These are phyloP conservation scores for Trichoderma koningii DNA, from an alignment of 2,329 filamentous ascomycete species.

Conservation along the genomic window DNA sequence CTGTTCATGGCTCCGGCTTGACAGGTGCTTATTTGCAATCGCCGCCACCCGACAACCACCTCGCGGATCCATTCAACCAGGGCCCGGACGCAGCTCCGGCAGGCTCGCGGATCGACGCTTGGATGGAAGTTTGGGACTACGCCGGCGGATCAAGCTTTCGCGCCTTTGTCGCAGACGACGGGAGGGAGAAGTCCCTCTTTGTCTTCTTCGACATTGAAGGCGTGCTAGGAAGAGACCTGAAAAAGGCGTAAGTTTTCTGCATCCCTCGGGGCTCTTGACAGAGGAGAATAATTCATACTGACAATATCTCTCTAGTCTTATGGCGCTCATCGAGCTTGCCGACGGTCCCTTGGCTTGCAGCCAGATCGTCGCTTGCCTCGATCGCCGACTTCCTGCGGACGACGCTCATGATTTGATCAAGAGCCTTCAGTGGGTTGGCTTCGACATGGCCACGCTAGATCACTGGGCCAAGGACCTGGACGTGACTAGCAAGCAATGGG, in stretches of 20 bases:
- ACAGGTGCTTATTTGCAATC: constrained; percentile 68
- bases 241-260: constrained; percentile 70
- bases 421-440: constrained; percentile 91
- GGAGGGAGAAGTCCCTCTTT: constrained; percentile 74
- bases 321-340: constrained; percentile 87
- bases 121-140: constrained; percentile 85
- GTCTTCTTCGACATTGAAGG: constrained; percentile 77
- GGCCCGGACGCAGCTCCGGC: constrained; percentile 34
- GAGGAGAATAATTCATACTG: neutral
- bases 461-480: constrained; percentile 68
- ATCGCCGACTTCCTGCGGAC: constrained; percentile 64
- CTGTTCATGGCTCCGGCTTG: constrained; percentile 79
- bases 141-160: constrained; percentile 80
- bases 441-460: constrained; percentile 78
- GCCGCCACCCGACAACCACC: constrained; percentile 55
- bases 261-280: too few relatives aligned
- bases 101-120: constrained; percentile 55
- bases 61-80: constrained; percentile 42
- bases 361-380: constrained; percentile 78
- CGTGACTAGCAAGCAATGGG: constrained; percentile 74
- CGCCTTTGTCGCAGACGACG: constrained; percentile 75
- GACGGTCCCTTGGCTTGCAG: constrained; percentile 74
- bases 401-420: constrained; percentile 70
- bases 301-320: constrained; percentile 59
- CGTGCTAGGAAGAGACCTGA: constrained; percentile 74